phyloP scores from a whole-genome alignment of 2,329 filamentous ascomycete species.

The Stenocarpella maydis region DNA sequence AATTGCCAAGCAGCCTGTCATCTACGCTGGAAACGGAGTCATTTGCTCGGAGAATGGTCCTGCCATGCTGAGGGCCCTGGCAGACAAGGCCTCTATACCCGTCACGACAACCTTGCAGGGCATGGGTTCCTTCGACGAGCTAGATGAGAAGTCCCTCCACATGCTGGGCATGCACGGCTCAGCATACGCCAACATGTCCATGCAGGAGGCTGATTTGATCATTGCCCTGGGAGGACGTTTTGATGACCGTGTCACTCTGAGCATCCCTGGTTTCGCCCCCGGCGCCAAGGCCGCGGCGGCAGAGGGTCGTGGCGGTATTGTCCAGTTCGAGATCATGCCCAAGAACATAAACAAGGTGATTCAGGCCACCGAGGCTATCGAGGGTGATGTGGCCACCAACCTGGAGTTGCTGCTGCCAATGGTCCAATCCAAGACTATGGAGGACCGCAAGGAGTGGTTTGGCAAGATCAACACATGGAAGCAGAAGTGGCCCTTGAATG shows the following conservation, averaged over 20 bases:
- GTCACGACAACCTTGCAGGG: constrained; percentile 97
- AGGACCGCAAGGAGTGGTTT: constrained; percentile 85
- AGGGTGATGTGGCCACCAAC: constrained; percentile 89
- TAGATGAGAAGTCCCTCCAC: constrained; percentile 92
- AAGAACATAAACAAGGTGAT: constrained; percentile 99
- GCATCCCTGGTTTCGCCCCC: constrained; percentile 86
- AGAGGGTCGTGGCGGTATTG: constrained; percentile 89
- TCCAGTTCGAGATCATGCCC: constrained; percentile 98
- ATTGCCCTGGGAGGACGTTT: constrained; percentile 94
- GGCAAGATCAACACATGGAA: constrained; percentile 91
- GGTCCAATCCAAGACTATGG: constrained; percentile 68
- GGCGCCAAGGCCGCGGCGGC: constrained; percentile 83
- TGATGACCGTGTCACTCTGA: constrained; percentile 91
- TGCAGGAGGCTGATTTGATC: constrained; percentile 96
- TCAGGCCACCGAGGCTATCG: constrained; percentile 92
- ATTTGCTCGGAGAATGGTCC: constrained; percentile 82
- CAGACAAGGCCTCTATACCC: constrained; percentile 89
- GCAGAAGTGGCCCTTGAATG: constrained; percentile 81
- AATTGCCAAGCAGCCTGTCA: constrained; percentile 89
- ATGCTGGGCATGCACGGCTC: constrained; percentile 99
- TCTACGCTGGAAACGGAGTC: constrained; percentile 93
- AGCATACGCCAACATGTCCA: constrained; percentile 96
- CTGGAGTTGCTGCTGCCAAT: constrained; percentile 77
- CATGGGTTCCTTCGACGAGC: constrained; percentile 90
- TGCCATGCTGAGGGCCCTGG: constrained; percentile 80